Evolutionary conservation across 768 basidiomycete genomes (phyloP).

Genomic region (Coprinellus aureogranulatus): DNA sequence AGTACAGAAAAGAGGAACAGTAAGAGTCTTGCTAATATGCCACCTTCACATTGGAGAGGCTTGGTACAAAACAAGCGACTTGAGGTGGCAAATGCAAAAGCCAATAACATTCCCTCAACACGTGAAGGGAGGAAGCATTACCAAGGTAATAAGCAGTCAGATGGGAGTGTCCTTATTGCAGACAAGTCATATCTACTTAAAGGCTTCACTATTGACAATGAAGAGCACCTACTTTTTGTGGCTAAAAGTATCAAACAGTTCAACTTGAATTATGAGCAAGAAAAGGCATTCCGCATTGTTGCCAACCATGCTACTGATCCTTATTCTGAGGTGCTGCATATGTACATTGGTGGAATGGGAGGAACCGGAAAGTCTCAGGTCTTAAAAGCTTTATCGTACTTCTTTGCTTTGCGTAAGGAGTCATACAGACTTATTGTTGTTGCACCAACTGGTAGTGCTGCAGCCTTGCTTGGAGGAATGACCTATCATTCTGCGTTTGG

Average conservation of each 20-base stretch:
- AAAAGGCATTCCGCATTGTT: slow-evolving; percentile 30
- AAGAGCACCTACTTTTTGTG: background rate
- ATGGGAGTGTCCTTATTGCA: slow-evolving; percentile 10
- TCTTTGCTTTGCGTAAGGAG: slow-evolving; percentile 23
- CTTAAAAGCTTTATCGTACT: slow-evolving; percentile 21
- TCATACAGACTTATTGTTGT: slow-evolving; percentile 23
- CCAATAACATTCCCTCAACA: background rate
- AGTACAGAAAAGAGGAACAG: too few relatives aligned
- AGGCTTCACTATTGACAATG: slow-evolving; percentile 11
- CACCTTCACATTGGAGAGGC: too few relatives aligned
- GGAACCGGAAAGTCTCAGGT: slow-evolving; percentile 34
- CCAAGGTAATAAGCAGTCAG: too few relatives aligned
- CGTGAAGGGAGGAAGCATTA: background rate
- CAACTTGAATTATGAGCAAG: slow-evolving; percentile 28
- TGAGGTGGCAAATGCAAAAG: too few relatives aligned
- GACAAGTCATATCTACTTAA: background rate
- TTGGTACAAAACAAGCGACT: too few relatives aligned
- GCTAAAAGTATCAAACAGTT: slow-evolving; percentile 12
- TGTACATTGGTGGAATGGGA: slow-evolving; percentile 34
- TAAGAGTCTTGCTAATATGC: too few relatives aligned
- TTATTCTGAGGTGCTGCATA: slow-evolving; percentile 19
- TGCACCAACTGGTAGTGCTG: slow-evolving; percentile 26
- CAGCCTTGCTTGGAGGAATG: slow-evolving; percentile 10
- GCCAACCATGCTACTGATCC: slow-evolving; percentile 20
- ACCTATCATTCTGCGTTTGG: background rate